A percentile compares a stretch with the other conserved stretches of the same genome.
Conservation (phyloP, 2,329 filamentous ascomycete genomes). For the Diaporthe amygdali region DNA sequence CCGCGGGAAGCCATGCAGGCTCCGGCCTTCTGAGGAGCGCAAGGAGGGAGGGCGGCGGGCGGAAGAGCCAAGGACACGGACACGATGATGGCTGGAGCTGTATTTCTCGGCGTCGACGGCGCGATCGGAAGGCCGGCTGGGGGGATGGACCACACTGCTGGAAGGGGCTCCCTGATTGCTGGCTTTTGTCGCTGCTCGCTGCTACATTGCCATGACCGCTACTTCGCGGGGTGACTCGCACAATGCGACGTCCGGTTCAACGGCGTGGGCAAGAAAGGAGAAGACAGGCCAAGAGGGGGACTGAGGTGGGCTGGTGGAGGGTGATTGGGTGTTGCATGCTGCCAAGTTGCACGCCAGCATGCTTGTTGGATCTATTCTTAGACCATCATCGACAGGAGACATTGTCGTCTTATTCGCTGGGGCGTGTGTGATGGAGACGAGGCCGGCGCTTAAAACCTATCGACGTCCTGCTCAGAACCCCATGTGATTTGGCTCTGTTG, state of each 20-base stretch:
- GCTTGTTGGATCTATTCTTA: slow-evolving; percentile 18
- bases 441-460: slow-evolving; percentile 14
- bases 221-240: slow-evolving; percentile 9
- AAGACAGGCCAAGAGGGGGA: neutral
- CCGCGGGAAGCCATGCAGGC: neutral
- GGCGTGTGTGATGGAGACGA: neutral
- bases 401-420: neutral
- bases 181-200: neutral
- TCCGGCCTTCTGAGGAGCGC: neutral
- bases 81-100: neutral
- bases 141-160: neutral
- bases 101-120: slow-evolving; percentile 3
- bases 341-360: neutral
- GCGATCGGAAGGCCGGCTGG: slow-evolving; percentile 2
- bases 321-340: neutral
- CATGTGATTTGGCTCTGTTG: slow-evolving; percentile 15
- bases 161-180: neutral
- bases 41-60: neutral
- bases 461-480: neutral
- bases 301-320: neutral
- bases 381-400: slow-evolving; percentile 6
- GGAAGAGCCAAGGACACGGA: neutral
- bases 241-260: neutral
- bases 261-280: neutral
- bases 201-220: slow-evolving; percentile 7